Base-by-base conservation (phyloP, 1,139 yeast genomes). In the Candida buenavistaensis region DNA sequence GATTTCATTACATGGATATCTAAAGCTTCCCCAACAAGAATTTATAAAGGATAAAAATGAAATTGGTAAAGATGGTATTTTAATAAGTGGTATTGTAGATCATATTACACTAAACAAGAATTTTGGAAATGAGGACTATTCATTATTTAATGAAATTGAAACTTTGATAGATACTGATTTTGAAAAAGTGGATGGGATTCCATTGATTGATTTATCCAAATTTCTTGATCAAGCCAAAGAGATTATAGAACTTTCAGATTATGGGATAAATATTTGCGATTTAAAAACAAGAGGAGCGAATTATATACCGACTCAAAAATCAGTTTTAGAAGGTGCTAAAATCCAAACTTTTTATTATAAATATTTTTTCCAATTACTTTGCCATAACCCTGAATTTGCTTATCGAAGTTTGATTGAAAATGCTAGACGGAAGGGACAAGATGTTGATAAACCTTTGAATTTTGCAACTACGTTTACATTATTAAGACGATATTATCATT, bases 51-150 rank as follows among this genome's bases (percentile, higher is more conserved):
- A 38, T 10, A 23, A 30, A 11, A 32, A 37, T n/a, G 28, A 30
- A 7, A 6, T 23, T 14, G n/a, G 11, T 12, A 30, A 28, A 9
- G 24, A 31, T 11, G 23, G 28, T 28, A 60, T 74, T 1, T 53
- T 80, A 14, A 64, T 81, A 4, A 79, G 85, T 49, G 90, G 89
- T 1, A 60, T 82, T 2, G 70, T 82, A 14, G 92, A 83, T 52
- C 68, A 72, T 37, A 46, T 82, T 10, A 43, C 41, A 28, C 35
- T 66, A 2, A 33, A 36, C 6, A 49, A 55, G 31, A 23, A 30
- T 1, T 15, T 39, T 2, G 37, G 48, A 38, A 19, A 43, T 52
- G 11, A 36, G 26, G 53, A 55, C 26, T 43, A 38, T 24, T 29
- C 58, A 0, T 37, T 68, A 32, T 55, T 61, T 38, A 48, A 52